Evolutionary conservation across 2,329 filamentous ascomycete genomes (phyloP).

Genomic region (Lasiodiplodia hormozganensis): DNA sequence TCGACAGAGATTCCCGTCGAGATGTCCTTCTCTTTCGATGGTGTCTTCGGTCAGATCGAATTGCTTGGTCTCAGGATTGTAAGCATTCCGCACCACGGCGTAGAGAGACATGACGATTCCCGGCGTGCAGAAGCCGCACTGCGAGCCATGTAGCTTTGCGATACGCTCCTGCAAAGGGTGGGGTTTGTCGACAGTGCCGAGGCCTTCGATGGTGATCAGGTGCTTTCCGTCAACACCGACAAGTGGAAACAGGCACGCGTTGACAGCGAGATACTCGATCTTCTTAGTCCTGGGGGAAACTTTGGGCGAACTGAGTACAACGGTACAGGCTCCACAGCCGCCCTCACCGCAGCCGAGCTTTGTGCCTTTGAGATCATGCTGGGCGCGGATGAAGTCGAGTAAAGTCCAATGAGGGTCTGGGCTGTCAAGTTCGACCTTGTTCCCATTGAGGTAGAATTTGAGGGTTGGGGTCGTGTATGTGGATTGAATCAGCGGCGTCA

Average conservation of each 20-base stretch:
- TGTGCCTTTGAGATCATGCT: slow-evolving; percentile 88
- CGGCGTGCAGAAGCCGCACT: slow-evolving; percentile 94
- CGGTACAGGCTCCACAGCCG: slow-evolving; percentile 92
- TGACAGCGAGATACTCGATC: slow-evolving; percentile 93
- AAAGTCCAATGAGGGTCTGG: slow-evolving; percentile 90
- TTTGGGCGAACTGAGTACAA: slow-evolving; percentile 57
- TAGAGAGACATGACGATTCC: slow-evolving; percentile 95
- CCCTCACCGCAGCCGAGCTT: slow-evolving; percentile 96
- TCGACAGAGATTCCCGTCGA: slow-evolving; percentile 92
- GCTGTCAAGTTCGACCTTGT: slow-evolving; percentile 79
- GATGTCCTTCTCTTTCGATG: slow-evolving; percentile 57
- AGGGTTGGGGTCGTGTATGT: slow-evolving; percentile 78
- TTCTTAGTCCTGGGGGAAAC: slow-evolving; percentile 58
- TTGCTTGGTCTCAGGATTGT: slow-evolving; percentile 43
- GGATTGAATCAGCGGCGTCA: slow-evolving; percentile 71
- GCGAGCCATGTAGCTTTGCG: slow-evolving; percentile 87
- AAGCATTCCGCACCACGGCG: slow-evolving; percentile 78
- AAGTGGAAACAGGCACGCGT: slow-evolving; percentile 89
- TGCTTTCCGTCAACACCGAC: slow-evolving; percentile 95
- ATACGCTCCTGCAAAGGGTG: slow-evolving; percentile 91
- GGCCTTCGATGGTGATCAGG: slow-evolving; percentile 95
- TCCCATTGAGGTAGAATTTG: slow-evolving; percentile 91
- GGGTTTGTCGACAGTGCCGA: slow-evolving; percentile 82
- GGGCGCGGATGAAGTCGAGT: slow-evolving; percentile 82
- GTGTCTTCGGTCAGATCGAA: slow-evolving; percentile 45